A percentile compares a stretch with the other conserved stretches of the same genome.
These are phyloP conservation scores for Phytophthora pluvialis DNA, from an alignment of 352 stramenopile species.

Conservation along the genomic window DNA sequence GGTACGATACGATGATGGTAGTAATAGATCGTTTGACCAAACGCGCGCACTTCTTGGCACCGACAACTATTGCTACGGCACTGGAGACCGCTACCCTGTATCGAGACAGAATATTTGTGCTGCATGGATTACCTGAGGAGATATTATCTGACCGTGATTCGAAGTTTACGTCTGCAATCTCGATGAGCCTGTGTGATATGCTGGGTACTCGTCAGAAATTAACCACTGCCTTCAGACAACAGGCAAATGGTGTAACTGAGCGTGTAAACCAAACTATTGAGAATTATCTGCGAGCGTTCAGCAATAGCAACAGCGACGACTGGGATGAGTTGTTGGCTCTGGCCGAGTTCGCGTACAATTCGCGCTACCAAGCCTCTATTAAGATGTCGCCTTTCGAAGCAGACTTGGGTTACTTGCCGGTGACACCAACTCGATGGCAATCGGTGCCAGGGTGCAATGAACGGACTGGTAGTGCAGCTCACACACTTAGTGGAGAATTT, in stretches of 20 bases:
- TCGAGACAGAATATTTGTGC: constrained; percentile 7
- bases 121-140: constrained; percentile 9
- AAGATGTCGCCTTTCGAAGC: constrained; percentile 26
- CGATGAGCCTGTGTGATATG: constrained; percentile 13
- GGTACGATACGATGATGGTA: constrained; percentile 21
- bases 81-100: neutral
- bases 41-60: constrained; percentile 11
- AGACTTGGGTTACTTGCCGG: too few species aligned
- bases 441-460: too few species aligned
- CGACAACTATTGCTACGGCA: constrained; percentile 5
- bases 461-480: too few species aligned
- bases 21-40: constrained; percentile 17
- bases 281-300: constrained; percentile 1
- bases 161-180: constrained; percentile 9
- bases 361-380: constrained; percentile 11
- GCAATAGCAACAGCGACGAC: too few species aligned
- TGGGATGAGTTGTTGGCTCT: neutral
- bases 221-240: constrained; percentile 8
- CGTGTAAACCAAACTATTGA: constrained; percentile 29
- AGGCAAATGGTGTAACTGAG: constrained; percentile 24
- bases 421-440: too few species aligned
- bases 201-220: too few species aligned
- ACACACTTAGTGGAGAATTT: too few species aligned
- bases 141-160: constrained; percentile 33
- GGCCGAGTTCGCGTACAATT: constrained; percentile 29